phyloP scores from a whole-genome alignment of 305 asterid species.

The Fraxinus greggii region DNA sequence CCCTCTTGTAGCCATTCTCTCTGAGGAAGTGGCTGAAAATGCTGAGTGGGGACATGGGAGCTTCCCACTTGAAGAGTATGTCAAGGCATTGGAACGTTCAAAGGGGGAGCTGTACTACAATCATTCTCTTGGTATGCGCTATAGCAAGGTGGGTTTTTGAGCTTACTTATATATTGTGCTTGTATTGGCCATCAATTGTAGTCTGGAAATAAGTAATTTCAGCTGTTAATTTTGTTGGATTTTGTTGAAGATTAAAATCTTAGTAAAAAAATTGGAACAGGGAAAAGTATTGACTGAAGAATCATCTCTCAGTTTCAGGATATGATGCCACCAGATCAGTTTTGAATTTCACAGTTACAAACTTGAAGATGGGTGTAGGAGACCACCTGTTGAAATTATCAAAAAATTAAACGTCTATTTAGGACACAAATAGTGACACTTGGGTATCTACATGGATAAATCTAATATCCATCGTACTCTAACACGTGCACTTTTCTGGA shows the following conservation, averaged over 20 bases:
- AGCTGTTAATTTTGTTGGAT: slow-evolving; percentile 11
- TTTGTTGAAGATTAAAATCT: not conserved
- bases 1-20: slow-evolving; percentile 64
- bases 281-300: slow-evolving; percentile 12
- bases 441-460: not conserved
- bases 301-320: not conserved
- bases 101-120: slow-evolving; percentile 79
- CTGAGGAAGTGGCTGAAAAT: slow-evolving; percentile 51
- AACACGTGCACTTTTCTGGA: not conserved
- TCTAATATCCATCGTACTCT: not conserved
- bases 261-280: not conserved
- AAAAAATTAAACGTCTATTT: not conserved
- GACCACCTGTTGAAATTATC: not conserved
- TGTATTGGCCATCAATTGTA: slow-evolving; percentile 20
- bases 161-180: slow-evolving; percentile 28
- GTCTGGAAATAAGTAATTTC: slow-evolving; percentile 9
- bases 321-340: slow-evolving; percentile 1
- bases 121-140: slow-evolving; percentile 88
- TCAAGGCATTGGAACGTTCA: slow-evolving; percentile 76
- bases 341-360: not conserved
- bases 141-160: slow-evolving; percentile 70
- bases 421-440: slow-evolving; percentile 1
- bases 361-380: not conserved
- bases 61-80: slow-evolving; percentile 88
- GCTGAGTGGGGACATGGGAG: slow-evolving; percentile 86